A percentile compares a stretch with the other conserved stretches of the same genome.
Conservation (phyloP, 2,329 filamentous ascomycete genomes). For the Calonectria ilicicola region DNA sequence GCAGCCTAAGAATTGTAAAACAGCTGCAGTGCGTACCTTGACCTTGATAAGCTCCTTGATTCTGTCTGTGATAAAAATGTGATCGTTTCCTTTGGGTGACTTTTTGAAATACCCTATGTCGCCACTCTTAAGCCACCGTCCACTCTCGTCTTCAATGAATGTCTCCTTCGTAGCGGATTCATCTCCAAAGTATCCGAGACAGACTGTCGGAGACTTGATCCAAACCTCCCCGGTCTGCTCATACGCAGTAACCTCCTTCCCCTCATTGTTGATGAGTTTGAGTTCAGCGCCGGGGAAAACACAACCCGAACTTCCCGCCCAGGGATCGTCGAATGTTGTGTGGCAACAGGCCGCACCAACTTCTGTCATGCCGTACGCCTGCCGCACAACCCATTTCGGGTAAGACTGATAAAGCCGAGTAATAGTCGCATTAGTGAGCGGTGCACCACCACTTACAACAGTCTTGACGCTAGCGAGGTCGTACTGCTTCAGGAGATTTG, state of each 20-base stretch:
- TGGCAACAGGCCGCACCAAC: neutral
- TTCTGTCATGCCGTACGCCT: neutral
- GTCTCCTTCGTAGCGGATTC: neutral
- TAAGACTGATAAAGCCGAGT: neutral
- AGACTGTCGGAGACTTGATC: neutral
- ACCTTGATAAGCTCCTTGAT: constrained; percentile 1
- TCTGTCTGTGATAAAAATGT: neutral
- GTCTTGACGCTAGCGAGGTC: neutral
- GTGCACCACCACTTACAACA: neutral
- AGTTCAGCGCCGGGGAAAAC: neutral
- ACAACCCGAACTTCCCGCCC: neutral
- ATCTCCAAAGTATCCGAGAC: neutral
- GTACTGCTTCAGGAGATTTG: neutral
- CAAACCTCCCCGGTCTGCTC: neutral
- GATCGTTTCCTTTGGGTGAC: neutral
- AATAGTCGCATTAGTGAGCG: neutral
- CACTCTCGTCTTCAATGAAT: neutral
- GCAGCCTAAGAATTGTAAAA: too few species aligned
- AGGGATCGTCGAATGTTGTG: neutral
- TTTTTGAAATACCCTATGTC: neutral
- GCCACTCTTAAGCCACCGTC: neutral
- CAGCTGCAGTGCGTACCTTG: neutral
- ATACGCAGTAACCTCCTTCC: neutral
- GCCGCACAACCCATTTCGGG: neutral
- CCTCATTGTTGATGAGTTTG: neutral